Conservation (phyloP, 257 asterid genomes). For the Scutellaria baicalensis region DNA sequence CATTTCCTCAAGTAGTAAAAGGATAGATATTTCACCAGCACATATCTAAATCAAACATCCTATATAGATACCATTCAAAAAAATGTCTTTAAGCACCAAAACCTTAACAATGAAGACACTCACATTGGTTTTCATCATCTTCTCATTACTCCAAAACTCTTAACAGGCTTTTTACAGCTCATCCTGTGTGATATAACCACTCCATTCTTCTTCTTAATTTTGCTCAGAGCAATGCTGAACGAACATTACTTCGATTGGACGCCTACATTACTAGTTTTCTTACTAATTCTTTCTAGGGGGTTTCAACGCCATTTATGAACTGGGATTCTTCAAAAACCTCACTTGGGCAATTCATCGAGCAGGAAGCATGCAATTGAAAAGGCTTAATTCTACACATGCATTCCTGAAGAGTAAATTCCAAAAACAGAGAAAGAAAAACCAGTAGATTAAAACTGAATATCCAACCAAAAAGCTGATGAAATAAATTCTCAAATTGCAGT, state of each 20-base stretch:
- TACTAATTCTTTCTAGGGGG: too few species aligned
- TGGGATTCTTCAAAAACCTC: not conserved
- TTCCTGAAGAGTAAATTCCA: not conserved
- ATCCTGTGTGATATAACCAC: too few species aligned
- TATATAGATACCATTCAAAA: not conserved
- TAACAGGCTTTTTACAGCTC: too few species aligned
- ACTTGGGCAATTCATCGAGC: conserved; percentile 26
- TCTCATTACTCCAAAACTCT: too few species aligned
- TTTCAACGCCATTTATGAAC: not conserved
- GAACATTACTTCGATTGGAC: too few species aligned
- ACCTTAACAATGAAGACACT: not conserved
- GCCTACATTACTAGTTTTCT: too few species aligned
- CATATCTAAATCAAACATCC: not conserved
- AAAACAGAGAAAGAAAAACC: not conserved
- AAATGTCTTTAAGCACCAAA: not conserved
- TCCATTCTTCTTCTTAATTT: conserved; percentile 9
- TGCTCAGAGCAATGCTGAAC: conserved; percentile 12
- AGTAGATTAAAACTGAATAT: not conserved
- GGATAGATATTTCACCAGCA: not conserved
- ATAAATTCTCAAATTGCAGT: not conserved
- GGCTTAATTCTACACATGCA: not conserved
- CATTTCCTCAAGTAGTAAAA: conserved; percentile 28
- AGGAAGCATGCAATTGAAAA: conserved; percentile 10
- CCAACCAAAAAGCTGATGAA: not conserved
- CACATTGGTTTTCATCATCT: too few species aligned